A percentile compares a stretch with the other conserved stretches of the same genome.
Evolutionary conservation across 768 basidiomycete genomes (phyloP).

Genomic region (Tulasnella calospora): DNA sequence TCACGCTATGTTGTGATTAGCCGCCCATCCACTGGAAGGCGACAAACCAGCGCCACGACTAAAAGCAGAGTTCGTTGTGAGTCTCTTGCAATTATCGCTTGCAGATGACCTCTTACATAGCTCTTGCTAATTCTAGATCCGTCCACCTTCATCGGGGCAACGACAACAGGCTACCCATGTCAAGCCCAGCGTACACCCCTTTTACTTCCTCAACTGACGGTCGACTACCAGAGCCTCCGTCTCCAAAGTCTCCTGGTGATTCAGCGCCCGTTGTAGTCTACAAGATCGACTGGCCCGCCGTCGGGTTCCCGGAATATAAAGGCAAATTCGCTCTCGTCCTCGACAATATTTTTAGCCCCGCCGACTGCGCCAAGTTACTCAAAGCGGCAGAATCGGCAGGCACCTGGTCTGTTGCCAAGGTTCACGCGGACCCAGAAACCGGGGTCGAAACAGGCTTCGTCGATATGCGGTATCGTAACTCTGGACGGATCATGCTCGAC

Average conservation of each 20-base stretch:
- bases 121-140: no score
- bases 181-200: neutral
- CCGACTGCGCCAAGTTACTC: constrained; percentile 23
- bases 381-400: constrained; percentile 13
- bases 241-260: neutral
- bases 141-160: no score
- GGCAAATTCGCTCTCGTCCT: constrained; percentile 26
- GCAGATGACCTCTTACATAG: no score
- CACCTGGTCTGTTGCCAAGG: constrained; percentile 17
- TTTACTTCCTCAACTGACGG: neutral
- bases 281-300: constrained; percentile 25
- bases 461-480: constrained; percentile 26
- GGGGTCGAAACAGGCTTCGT: neutral
- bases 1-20: neutral
- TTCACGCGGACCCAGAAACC: constrained; percentile 4
- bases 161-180: neutral
- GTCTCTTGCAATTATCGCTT: no score
- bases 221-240: neutral
- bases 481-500: constrained; percentile 25
- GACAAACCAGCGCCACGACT: neutral
- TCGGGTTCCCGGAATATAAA: constrained; percentile 26
- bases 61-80: no score
- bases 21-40: neutral
- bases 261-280: constrained; percentile 20
- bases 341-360: constrained; percentile 27